phyloP scores from a whole-genome alignment of 2,329 filamentous ascomycete genomes.

The Penicillium sp. region DNA sequence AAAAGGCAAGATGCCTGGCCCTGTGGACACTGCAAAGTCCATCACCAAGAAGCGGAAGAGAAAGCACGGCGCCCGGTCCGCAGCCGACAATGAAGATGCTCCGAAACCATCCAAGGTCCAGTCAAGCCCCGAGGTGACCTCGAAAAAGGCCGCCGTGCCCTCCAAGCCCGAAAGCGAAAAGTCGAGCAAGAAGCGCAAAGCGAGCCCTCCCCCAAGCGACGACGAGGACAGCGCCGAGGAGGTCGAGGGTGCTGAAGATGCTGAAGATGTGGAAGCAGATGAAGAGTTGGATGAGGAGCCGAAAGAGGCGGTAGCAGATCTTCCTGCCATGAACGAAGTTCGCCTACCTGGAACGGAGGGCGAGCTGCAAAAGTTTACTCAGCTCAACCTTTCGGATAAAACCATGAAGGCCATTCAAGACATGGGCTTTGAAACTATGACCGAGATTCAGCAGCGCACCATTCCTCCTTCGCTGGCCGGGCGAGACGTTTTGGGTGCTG shows the following conservation, averaged over 20 bases:
- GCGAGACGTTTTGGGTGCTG: constrained; percentile 86
- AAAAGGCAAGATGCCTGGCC: constrained; percentile 28
- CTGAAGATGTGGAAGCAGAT: no score
- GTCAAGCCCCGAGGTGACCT: constrained; percentile 16
- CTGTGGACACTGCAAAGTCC: constrained; percentile 36
- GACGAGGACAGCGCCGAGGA: constrained; percentile 29
- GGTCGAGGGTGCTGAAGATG: constrained; percentile 12
- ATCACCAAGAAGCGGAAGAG: constrained; percentile 44
- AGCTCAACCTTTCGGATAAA: constrained; percentile 79
- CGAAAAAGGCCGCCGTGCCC: constrained; percentile 16
- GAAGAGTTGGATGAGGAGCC: constrained; percentile 1
- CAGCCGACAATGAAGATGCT: constrained; percentile 23
- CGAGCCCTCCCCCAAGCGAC: constrained; percentile 33
- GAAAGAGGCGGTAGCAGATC: constrained; percentile 37
- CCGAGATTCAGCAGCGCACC: constrained; percentile 80
- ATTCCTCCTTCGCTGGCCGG: constrained; percentile 87
- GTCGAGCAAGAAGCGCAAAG: constrained; percentile 37
- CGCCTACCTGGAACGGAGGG: constrained; percentile 54
- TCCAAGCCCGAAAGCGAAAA: constrained; percentile 26
- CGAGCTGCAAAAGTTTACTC: constrained; percentile 65
- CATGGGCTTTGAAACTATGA: constrained; percentile 95
- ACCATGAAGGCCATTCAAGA: constrained; percentile 81
- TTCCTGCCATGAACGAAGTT: constrained; percentile 49
- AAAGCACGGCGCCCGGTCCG: constrained; percentile 34
- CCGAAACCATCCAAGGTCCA: constrained; percentile 24